Percentiles rank a stretch among this genome's conserved stretches.
Evolutionary conservation across 306 rosid genomes (phyloP).

Genomic region (Astragalus glycyphyllos): DNA sequence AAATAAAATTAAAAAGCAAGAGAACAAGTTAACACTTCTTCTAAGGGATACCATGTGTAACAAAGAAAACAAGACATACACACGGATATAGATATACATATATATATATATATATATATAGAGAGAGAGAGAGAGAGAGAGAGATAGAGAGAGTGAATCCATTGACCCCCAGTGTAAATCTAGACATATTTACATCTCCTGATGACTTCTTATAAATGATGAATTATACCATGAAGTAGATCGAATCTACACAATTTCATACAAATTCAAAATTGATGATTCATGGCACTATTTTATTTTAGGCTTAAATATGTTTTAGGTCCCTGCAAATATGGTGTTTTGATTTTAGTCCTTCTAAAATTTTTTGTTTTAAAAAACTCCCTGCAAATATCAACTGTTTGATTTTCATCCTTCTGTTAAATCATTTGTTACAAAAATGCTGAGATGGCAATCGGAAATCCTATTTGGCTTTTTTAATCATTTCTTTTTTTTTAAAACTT

Average conservation of each 20-base stretch:
- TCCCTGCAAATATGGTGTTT: too few species aligned
- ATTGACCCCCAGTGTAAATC: slow-evolving; percentile 6
- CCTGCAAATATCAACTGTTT: too few species aligned
- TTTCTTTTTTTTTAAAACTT: too few species aligned
- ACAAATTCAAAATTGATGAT: not conserved
- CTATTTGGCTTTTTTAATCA: too few species aligned
- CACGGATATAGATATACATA: too few species aligned
- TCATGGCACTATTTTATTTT: not conserved
- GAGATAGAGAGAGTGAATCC: not conserved
- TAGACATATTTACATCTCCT: not conserved
- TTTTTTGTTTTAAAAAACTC: too few species aligned
- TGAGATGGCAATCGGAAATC: too few species aligned
- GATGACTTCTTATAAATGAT: not conserved
- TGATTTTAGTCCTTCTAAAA: too few species aligned
- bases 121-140: not conserved
- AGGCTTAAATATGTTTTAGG: too few species aligned
- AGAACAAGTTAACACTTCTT: slow-evolving; percentile 30
- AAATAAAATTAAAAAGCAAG: slow-evolving; percentile 33
- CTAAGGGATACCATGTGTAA: slow-evolving; percentile 6
- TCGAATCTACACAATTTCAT: not conserved
- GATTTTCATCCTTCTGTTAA: too few species aligned
- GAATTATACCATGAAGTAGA: not conserved
- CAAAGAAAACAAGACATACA: slow-evolving; percentile 7
- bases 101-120: too few species aligned
- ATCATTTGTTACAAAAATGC: too few species aligned